Evolutionary conservation across 1,284 basidiomycete genomes (phyloP).

Genomic region (Rhodotorula sp.): DNA sequence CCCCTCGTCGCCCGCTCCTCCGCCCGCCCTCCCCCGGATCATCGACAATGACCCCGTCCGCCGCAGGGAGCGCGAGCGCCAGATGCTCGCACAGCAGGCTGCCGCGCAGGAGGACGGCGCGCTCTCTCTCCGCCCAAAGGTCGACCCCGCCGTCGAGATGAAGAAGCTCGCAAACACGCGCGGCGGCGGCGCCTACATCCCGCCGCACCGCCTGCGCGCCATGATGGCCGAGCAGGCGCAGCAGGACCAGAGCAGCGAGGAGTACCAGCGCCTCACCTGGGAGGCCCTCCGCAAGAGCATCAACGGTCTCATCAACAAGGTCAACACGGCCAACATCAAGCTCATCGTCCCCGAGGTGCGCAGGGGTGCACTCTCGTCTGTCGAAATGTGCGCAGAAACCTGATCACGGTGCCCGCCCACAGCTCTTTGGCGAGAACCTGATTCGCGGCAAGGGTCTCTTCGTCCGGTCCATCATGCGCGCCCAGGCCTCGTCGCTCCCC

Average conservation of each 20-base stretch:
- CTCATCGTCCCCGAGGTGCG: constrained; percentile 79
- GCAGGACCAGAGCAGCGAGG: constrained; percentile 81
- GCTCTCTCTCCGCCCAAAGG: constrained; percentile 42
- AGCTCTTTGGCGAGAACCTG: constrained; percentile 83
- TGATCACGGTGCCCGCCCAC: neutral
- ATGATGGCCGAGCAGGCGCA: constrained; percentile 77
- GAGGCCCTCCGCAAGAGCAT: constrained; percentile 97
- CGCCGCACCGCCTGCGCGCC: constrained; percentile 86
- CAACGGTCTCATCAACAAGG: constrained; percentile 98
- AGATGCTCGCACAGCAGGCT: constrained; percentile 70
- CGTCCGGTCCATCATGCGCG: constrained; percentile 93
- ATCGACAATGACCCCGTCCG: constrained; percentile 75
- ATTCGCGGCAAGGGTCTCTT: constrained; percentile 87
- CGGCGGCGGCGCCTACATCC: constrained; percentile 94
- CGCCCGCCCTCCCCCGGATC: constrained; percentile 57
- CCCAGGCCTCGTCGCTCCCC: constrained; percentile 91
- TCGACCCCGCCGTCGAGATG: constrained; percentile 57
- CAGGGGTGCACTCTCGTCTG: no score
- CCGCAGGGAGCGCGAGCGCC: constrained; percentile 71
- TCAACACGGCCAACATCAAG: constrained; percentile 67
- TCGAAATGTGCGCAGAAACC: no score
- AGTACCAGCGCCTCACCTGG: constrained; percentile 95
- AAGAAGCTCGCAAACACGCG: constrained; percentile 48
- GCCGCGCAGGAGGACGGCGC: constrained; percentile 56
- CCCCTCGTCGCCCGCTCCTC: constrained; percentile 12